phyloP scores from a whole-genome alignment of 164 flowering plant genomes.

The Magnolia changhungtana region DNA sequence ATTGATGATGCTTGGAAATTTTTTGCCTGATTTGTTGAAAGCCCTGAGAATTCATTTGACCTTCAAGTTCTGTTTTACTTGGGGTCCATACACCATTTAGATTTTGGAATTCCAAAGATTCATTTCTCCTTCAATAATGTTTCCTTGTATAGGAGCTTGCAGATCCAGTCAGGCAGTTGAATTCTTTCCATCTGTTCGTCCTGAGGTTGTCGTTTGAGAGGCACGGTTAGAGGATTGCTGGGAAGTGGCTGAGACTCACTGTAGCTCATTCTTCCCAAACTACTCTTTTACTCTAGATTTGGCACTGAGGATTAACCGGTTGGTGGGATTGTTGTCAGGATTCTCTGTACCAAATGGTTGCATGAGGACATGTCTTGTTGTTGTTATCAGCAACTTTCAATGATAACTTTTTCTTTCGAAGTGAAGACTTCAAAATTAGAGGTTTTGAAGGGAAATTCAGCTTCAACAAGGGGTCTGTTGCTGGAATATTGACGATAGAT shows the following conservation, averaged over 20 bases:
- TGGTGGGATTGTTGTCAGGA: conserved; percentile 66
- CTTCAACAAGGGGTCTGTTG: conserved; percentile 65
- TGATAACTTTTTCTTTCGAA: conserved; percentile 44
- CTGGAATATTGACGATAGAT: conserved; percentile 90
- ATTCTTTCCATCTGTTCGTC: conserved; percentile 63
- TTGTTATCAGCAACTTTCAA: conserved; percentile 48
- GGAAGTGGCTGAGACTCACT: conserved; percentile 99
- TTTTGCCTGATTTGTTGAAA: background rate
- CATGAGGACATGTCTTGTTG: conserved; percentile 79
- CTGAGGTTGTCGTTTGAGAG: conserved; percentile 84
- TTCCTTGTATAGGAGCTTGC: conserved; percentile 43
- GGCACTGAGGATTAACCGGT: conserved; percentile 65
- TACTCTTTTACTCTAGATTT: conserved; percentile 86
- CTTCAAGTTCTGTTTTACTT: background rate
- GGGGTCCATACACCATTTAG: background rate
- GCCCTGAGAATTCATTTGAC: background rate
- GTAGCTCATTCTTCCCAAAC: conserved; percentile 93
- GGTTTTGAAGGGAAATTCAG: conserved; percentile 67
- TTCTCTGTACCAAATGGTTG: conserved; percentile 75
- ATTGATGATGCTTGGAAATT: background rate
- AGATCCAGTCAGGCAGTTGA: conserved; percentile 81
- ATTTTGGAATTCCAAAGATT: no score
- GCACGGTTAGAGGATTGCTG: conserved; percentile 96
- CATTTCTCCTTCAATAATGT: background rate
- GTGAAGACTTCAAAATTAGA: conserved; percentile 58